Base-by-base conservation (phyloP, 225 moss, liverwort and hornwort genomes). In the Sphagnum tenellum region DNA sequence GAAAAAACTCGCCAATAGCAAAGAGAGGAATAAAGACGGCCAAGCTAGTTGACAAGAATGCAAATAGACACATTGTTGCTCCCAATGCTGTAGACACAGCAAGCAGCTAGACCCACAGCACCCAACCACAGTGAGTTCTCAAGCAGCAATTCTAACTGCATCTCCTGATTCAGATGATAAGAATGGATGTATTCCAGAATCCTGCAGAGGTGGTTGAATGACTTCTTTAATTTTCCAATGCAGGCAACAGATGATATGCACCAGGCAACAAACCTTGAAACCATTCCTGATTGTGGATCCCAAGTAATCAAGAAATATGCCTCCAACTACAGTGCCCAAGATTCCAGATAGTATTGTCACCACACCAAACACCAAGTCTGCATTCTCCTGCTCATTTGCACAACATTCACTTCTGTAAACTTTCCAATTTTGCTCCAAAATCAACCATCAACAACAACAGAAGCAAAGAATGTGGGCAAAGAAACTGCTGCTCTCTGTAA, bases 331-430 rank as follows among this genome's bases (percentile, higher is more conserved):
- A 7, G 96, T 98, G 54, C 96, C 96, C 49, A 90, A 57, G 60
- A 98, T 87, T 13, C 96, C 96, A 53, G 90, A 75, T 49, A 98
- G 72, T 64, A 98, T 98, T 48, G 96, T 98, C 52, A 92, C 82
- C 49, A 64, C 90, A 63, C 96, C 96, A 67, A 98, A 98, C 3
- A 98, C 74, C 58, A 82, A 63, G 72, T 98, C 96, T 50, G 96
- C 92, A 74, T 93, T 93, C 12, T 85, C 65, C 86, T 86, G 73
- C 64, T 66, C 70, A 75, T 60, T 68, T 7, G 66, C 57, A 70
- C 67, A 7, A 57, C 56, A 14, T 11, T 57, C 14, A 14, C 56
- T 57, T 11, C 56, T 14, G 46, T 11, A 4, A 7, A 29, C 46
- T 5, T 11, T 11, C 29, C 29, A 29, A 29, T 29, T 29, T 29